Evolutionary conservation across 2,329 filamentous ascomycete species (phyloP).

Genomic region (Tolypocladium pustulatum): DNA sequence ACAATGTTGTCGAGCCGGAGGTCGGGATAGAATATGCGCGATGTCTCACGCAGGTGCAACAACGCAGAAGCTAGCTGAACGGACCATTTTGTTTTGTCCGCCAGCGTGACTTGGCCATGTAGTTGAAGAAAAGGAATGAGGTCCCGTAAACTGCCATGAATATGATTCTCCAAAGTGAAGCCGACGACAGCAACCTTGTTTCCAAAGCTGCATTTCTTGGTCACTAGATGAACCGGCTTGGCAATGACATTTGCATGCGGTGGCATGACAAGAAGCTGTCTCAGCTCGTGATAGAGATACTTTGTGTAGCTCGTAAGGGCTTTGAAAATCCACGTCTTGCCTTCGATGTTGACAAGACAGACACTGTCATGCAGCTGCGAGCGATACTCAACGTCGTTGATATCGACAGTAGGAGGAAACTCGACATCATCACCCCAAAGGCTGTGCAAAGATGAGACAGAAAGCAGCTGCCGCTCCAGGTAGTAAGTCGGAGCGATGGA

Average conservation of each 20-base stretch:
- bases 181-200: slow-evolving; percentile 44
- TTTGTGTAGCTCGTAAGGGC: slow-evolving; percentile 46
- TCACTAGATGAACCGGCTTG: slow-evolving; percentile 41
- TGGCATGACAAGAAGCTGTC: slow-evolving; percentile 39
- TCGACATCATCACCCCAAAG: slow-evolving; percentile 31
- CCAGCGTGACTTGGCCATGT: slow-evolving; percentile 28
- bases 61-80: slow-evolving; percentile 41
- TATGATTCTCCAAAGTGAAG: slow-evolving; percentile 45
- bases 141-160: slow-evolving; percentile 44
- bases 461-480: slow-evolving; percentile 41
- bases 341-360: slow-evolving; percentile 37
- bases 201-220: slow-evolving; percentile 45
- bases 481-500: slow-evolving; percentile 38
- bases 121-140: slow-evolving; percentile 39
- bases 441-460: slow-evolving; percentile 26
- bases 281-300: slow-evolving; percentile 52
- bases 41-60: slow-evolving; percentile 34
- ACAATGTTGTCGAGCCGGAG: slow-evolving; percentile 51
- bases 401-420: slow-evolving; percentile 37
- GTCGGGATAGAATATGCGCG: slow-evolving; percentile 44
- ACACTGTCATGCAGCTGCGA: slow-evolving; percentile 49
- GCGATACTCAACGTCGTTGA: slow-evolving; percentile 37
- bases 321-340: slow-evolving; percentile 42
- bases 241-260: slow-evolving; percentile 43
- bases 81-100: slow-evolving; percentile 42